Evolutionary conservation across 2,329 filamentous ascomycete genomes (phyloP), one percentile per base, ranked within the genome.

Genomic region (Mycogone perniciosa): DNA sequence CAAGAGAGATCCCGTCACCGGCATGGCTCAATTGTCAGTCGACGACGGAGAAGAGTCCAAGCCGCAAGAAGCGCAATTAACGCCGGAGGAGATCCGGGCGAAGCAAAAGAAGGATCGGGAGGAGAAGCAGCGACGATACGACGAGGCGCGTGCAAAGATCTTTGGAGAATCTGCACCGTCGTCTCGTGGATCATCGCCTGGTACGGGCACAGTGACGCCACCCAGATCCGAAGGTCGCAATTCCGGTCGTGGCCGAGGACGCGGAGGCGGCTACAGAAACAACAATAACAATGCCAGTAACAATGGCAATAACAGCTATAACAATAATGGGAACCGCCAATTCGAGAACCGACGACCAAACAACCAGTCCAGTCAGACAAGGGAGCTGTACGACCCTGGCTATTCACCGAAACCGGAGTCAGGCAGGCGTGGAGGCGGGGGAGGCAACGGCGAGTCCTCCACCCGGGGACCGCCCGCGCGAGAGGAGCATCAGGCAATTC

Each of bases 121-220:
- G 63, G 90, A 95, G 71, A 96, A 93, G 72, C 88, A 95, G 72
- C 84, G 84, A 51, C 86, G 87, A 54, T 96, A 96, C 65, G 88
- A 95, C 54, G 90, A 96, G 71, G 88, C 85, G 5, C 80, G 92
- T 31, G 89, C 92, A 60, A 86, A 90, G 65, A 85, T 96, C 50
- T 92, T 96, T 67, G 90, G 90, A 20, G 82, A 80, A 33, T 71
- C 73, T 7, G 72, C 68, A 33, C 67, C 73, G 7, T 73, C 73
- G 6, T 79, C 84, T 0, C 80, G 82, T 1, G 74, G 76, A 6
- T 84, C 83, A 4, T 82, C 82, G 4, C 81, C 84, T 0, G 81
- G 48, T 0, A 48, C 46, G 0, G 50, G 81, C 7, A 79, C 72
- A 42, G 73, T 79, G 40, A 69, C 84, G 10, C 82, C 85, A 26